Conservation (phyloP, 2,329 filamentous ascomycete species). For the Pseudogymnoascus sp. region DNA sequence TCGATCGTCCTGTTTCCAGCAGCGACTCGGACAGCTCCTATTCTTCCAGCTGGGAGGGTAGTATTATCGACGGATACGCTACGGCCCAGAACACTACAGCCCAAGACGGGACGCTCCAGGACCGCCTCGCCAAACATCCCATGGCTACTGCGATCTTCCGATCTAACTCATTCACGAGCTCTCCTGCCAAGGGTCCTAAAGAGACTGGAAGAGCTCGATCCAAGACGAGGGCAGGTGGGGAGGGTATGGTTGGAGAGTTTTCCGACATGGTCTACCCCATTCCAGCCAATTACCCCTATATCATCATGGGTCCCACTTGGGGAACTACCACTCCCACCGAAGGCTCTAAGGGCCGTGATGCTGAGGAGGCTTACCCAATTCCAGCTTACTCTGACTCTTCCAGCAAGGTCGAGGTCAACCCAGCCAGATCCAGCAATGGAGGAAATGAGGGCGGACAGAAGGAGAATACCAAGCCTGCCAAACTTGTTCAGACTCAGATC, state of each 20-base stretch:
- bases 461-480: slow-evolving; percentile 30
- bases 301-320: background rate
- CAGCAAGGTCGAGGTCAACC: background rate
- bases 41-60: background rate
- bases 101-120: too few species aligned
- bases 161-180: background rate
- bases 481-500: slow-evolving; percentile 10
- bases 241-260: background rate
- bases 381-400: background rate
- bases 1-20: background rate
- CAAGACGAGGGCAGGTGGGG: background rate
- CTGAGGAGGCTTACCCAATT: background rate
- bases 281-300: slow-evolving; percentile 17
- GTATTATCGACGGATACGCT: background rate
- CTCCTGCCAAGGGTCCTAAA: background rate
- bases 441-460: slow-evolving; percentile 26
- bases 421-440: slow-evolving; percentile 15
- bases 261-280: background rate
- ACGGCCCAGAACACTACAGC: too few species aligned
- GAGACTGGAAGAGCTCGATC: background rate
- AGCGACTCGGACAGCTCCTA: background rate
- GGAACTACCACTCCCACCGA: background rate
- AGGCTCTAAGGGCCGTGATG: background rate
- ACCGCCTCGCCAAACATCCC: background rate
- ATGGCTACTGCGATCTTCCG: background rate